Evolutionary conservation across 306 rosid genomes (phyloP).

Genomic region (Cyclanthera cordifolia): DNA sequence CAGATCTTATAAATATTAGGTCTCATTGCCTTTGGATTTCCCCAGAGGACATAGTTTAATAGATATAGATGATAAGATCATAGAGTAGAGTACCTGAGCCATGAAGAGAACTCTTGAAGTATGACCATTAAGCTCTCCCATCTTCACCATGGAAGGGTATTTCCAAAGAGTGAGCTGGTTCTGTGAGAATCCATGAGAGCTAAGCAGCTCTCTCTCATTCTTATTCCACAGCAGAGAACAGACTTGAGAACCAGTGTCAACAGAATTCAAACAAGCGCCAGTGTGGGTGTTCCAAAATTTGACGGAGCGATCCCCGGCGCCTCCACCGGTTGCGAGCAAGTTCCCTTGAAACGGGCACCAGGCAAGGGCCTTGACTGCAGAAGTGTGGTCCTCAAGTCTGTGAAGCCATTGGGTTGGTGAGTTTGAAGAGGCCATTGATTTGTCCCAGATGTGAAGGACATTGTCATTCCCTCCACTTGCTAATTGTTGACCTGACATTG

Average conservation of each 20-base stretch:
- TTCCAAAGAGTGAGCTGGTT: constrained; percentile 75
- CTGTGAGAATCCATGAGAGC: constrained; percentile 69
- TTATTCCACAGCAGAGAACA: constrained; percentile 66
- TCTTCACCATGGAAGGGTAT: constrained; percentile 70
- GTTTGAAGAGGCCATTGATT: constrained; percentile 41
- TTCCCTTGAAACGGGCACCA: constrained; percentile 83
- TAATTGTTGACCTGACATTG: constrained; percentile 54
- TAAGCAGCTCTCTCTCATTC: constrained; percentile 75
- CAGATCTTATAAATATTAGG: too few relatives aligned
- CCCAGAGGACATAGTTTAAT: too few relatives aligned
- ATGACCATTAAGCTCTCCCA: constrained; percentile 71
- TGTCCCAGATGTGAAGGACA: constrained; percentile 60
- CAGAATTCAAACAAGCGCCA: constrained; percentile 58
- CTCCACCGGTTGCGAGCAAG: constrained; percentile 57
- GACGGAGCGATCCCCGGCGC: constrained; percentile 53
- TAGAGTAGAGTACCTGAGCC: constrained; percentile 26
- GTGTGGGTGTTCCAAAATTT: constrained; percentile 77
- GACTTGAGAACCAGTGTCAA: constrained; percentile 64
- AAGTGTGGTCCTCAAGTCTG: constrained; percentile 51
- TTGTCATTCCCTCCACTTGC: constrained; percentile 78
- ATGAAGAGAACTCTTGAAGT: constrained; percentile 64
- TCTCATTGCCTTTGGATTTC: too few relatives aligned
- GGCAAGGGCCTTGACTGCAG: constrained; percentile 68
- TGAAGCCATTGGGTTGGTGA: constrained; percentile 57
- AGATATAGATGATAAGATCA: background rate